Conservation (phyloP, 1,139 yeast species). For the Schizosaccharomyces versatilis region DNA sequence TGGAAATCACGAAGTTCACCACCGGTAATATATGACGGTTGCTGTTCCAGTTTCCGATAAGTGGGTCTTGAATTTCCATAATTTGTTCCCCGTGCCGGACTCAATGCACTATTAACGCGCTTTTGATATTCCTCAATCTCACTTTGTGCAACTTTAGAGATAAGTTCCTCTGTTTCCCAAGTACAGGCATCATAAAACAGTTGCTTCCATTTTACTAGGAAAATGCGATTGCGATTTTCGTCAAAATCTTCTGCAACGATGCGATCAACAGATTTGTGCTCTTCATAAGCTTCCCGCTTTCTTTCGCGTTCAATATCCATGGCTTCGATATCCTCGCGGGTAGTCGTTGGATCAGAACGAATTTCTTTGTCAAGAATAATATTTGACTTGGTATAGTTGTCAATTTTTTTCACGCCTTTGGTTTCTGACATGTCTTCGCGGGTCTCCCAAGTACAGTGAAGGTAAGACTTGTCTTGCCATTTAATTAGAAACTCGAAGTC, state of each 20-base stretch:
- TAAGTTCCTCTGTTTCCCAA: conserved; percentile 84
- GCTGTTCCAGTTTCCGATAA: conserved; percentile 66
- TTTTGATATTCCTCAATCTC: conserved; percentile 69
- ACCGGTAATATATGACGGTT: conserved; percentile 74
- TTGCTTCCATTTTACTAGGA: conserved; percentile 82
- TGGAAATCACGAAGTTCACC: conserved; percentile 94
- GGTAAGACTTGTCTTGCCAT: conserved; percentile 79
- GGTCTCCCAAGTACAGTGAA: conserved; percentile 87
- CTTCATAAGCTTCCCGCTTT: conserved; percentile 59
- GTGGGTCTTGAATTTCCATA: conserved; percentile 55
- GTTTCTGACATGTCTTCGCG: conserved; percentile 33
- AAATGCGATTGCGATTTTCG: conserved; percentile 23
- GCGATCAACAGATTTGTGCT: conserved; percentile 70
- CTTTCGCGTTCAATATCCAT: conserved; percentile 83
- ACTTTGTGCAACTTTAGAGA: conserved; percentile 63
- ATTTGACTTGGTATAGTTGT: conserved; percentile 66
- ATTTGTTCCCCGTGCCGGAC: conserved; percentile 60
- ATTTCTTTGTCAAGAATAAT: conserved; percentile 54
- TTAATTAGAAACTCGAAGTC: conserved; percentile 25
- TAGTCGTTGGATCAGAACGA: conserved; percentile 55
- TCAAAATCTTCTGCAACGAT: conserved; percentile 40
- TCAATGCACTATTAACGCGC: conserved; percentile 58
- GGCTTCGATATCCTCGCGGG: conserved; percentile 67
- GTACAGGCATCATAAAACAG: conserved; percentile 87
- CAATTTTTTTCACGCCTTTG: conserved; percentile 68